Base-by-base conservation (phyloP, 2,329 filamentous ascomycete species). In the Apiospora marii region DNA sequence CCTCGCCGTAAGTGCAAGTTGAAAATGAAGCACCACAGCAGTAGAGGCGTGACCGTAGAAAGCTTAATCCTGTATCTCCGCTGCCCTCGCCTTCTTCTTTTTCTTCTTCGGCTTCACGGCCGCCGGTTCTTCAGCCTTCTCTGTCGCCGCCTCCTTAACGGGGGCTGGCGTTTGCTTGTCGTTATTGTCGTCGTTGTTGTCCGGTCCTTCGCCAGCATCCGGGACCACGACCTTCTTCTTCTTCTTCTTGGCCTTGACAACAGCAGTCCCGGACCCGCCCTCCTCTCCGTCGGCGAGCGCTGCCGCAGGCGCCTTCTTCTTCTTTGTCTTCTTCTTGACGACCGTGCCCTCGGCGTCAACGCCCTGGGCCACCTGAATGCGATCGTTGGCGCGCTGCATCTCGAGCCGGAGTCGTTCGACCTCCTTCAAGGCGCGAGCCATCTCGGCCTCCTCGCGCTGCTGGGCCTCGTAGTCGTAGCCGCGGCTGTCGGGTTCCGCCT, bases 401-500 rank as follows among this genome's bases (percentile, higher is more conserved):
- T 98, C 94, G 72, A 98, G 85, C 70, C 96, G 88, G 73, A 97
- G 84, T 70, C 92, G 88, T 84, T 98, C 96, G 3, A 99, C 93
- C 81, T 98, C 94, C 81, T 92, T 92, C 86, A 98, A 91, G 12
- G 96, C 96, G 78, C 91, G 91, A 64, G 90, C 91, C 94, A 98
- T 97, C 83, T 98, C 95, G 1, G 90, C 91, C 73, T 98, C 95
- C 79, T 97, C 94, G 22, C 89, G 90, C 79, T 92, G 89, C 75
- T 92, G 89, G 70, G 87, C 87, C 78, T 94, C 93, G 69, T 90
- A 87, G 72, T 93, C 90, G 68, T 88, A 85, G 44, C 76, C 78
- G 12, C 73, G 78, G 49, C 78, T 77, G 8, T 79, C 79, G 22
- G 77, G 76, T 68, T 82, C 85, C 44, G 87, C 90, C 68, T 92